Evolutionary conservation across 192 early-diverging fungal genomes (phyloP).

Genomic region (Gaertneriomyces sp.): DNA sequence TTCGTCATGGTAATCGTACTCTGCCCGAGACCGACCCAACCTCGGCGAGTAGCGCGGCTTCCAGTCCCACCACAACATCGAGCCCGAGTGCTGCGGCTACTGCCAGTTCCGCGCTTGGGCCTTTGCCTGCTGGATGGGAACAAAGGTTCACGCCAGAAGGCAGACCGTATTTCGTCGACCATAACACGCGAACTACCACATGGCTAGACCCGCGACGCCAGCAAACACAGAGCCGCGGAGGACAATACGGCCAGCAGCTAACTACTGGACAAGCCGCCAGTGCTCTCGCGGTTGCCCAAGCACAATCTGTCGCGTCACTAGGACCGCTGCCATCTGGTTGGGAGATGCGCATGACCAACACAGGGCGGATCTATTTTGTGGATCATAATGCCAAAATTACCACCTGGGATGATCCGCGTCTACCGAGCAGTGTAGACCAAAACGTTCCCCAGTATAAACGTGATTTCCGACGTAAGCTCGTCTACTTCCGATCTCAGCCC

Average conservation of each 20-base stretch:
- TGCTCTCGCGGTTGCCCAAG: constrained; percentile 54
- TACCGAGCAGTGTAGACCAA: constrained; percentile 56
- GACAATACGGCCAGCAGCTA: constrained; percentile 51
- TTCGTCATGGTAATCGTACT: constrained; percentile 74
- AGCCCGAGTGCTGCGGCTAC: constrained; percentile 25
- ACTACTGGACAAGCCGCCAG: constrained; percentile 47
- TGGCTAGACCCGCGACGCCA: constrained; percentile 78
- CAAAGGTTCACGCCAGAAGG: constrained; percentile 60
- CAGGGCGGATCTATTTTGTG: constrained; percentile 94
- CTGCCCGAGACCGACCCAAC: constrained; percentile 55
- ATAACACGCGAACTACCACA: constrained; percentile 95
- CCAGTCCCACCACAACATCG: constrained; percentile 24
- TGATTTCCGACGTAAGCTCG: constrained; percentile 94
- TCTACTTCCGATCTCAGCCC: constrained; percentile 94
- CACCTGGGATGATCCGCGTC: constrained; percentile 87
- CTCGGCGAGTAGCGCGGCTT: constrained; percentile 11
- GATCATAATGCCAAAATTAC: constrained; percentile 98
- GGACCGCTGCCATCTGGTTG: constrained; percentile 94
- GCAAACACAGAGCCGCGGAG: constrained; percentile 53
- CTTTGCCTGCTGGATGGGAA: constrained; percentile 69
- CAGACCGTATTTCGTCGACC: constrained; percentile 96
- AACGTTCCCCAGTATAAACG: constrained; percentile 98
- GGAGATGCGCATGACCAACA: constrained; percentile 97
- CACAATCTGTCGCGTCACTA: constrained; percentile 68
- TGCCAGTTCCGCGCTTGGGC: constrained; percentile 46